Evolutionary conservation across 2,329 filamentous ascomycete genomes (phyloP).

Genomic region (Xylaria sp.): DNA sequence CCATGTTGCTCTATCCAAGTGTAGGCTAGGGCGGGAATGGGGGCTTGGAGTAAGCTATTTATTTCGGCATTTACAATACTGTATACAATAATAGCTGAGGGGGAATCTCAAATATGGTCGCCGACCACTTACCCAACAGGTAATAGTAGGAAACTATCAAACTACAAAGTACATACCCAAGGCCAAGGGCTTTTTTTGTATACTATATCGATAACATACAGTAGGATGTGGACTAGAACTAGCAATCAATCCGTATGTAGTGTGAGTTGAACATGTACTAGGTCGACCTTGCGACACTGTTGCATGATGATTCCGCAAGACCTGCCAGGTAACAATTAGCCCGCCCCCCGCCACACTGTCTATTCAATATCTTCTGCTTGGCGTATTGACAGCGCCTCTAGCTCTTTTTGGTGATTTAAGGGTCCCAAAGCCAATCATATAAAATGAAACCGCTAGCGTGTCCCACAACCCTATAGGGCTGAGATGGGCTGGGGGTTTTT

Average conservation of each 20-base stretch:
- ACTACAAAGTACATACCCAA: background rate
- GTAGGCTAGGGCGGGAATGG: background rate
- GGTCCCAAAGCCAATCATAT: constrained; percentile 25
- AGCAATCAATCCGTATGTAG: background rate
- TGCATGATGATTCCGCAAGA: background rate
- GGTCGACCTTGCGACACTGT: background rate
- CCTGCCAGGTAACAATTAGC: background rate
- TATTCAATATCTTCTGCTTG: background rate
- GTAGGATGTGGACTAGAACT: background rate
- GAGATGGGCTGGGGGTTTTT: constrained; percentile 34
- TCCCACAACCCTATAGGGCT: constrained; percentile 40
- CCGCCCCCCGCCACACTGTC: background rate
- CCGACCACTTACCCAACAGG: background rate
- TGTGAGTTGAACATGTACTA: background rate
- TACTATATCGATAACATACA: background rate
- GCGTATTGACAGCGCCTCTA: constrained; percentile 23
- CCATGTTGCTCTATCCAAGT: background rate
- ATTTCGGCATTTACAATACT: too few species aligned
- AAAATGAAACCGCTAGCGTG: constrained; percentile 14
- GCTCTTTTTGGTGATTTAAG: constrained; percentile 25
- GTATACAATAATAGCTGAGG: too few species aligned
- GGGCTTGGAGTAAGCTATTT: background rate
- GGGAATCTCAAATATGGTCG: background rate
- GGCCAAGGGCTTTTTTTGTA: background rate
- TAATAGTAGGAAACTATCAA: background rate